Base-by-base conservation (phyloP, 371 early-diverging fungal genomes). In the Mortierella sp. region DNA sequence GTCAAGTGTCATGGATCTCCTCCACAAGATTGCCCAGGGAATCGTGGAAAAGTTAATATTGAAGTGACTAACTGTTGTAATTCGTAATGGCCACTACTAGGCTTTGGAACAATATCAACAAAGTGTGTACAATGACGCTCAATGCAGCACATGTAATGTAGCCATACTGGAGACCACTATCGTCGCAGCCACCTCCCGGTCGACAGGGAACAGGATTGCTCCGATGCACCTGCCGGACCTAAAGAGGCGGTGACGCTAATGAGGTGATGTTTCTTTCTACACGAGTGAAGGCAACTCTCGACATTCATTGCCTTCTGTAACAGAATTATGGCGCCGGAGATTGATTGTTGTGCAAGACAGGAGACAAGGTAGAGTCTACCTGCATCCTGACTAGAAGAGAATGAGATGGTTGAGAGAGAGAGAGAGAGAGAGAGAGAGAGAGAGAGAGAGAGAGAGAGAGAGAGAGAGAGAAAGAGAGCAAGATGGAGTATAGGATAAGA, bases 161-260 rank as follows among this genome's bases (percentile, higher is more conserved):
- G 59, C 59, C 66, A 64, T 57, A 52, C 66, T 66, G 60, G 60
- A 23, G 66, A 60, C 66, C 60, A 60, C 45, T 53, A 48, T 53
- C 66, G 66, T 58, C 66, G 50, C 66, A 65, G 59, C 30, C 59
- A 65, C 66, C 59, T 65, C 66, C 37, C 16, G 64, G 46, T 64
- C 64, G 57, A 37, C 66, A 65, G 37, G 53, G 60, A 59, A 66
- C 66, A 53, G 52, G 21, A 30, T 50, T 66, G 50, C 50, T 66
- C 65, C 57, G 65, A 66, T 66, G 2, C 58, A 37, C 58, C 43
- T 66, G 60, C 66, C 60, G 60, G 66, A 66, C 52, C 43, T 60
- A 44, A 66, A 18, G 23, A 59, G 66, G 60, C 52, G 60, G 53
- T 52, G 52, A 44, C 52, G 66, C 51, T 25, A 58, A 59, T 60